phyloP scores from a whole-genome alignment of 257 asterid species.

The Solanum chilense region DNA sequence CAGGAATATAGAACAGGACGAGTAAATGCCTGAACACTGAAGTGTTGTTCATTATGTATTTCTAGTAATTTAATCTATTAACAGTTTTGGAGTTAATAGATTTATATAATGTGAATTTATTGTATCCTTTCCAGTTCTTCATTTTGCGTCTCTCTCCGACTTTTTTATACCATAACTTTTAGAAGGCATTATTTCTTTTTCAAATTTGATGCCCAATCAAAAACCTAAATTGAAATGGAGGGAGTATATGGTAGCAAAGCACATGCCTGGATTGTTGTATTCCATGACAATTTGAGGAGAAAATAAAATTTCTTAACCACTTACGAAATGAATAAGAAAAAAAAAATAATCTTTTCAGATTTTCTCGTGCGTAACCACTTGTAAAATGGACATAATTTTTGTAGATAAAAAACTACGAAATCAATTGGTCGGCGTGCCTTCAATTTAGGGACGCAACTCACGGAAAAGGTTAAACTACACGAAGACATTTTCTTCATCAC shows the following conservation, averaged over 20 bases:
- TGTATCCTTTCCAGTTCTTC: background rate
- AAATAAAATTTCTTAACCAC: background rate
- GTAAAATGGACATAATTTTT: no score
- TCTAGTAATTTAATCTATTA: background rate
- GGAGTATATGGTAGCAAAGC: background rate
- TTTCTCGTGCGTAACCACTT: background rate
- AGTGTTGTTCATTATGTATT: background rate
- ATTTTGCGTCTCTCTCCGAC: background rate
- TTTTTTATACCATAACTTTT: background rate
- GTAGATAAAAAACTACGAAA: no score
- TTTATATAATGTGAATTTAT: background rate
- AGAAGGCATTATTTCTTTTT: background rate
- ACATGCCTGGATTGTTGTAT: background rate
- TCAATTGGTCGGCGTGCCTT: background rate
- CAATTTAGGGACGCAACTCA: background rate
- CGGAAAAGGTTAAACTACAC: background rate
- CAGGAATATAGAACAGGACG: slow-evolving; percentile 50
- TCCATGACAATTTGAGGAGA: background rate
- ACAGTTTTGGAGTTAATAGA: background rate
- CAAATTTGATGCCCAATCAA: background rate
- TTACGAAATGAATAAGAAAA: background rate
- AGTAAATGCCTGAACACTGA: background rate
- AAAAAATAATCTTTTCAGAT: background rate
- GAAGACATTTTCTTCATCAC: background rate
- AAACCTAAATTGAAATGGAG: background rate